Conservation (phyloP, 306 rosid genomes). For the Heteromeles arbutifolia region DNA sequence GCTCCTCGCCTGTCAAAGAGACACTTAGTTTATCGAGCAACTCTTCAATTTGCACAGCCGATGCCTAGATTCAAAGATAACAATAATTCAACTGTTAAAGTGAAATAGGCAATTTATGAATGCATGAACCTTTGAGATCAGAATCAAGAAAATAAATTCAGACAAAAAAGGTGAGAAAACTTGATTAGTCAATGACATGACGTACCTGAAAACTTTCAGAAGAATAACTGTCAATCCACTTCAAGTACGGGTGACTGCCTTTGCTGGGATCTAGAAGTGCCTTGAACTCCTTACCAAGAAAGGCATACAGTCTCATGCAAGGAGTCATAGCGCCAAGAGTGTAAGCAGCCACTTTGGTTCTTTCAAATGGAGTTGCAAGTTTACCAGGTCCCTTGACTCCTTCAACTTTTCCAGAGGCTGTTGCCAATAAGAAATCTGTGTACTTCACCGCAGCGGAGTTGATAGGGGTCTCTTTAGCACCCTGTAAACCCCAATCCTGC, state of each 20-base stretch:
- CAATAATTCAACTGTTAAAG: slow-evolving; percentile 31
- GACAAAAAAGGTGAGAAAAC: slow-evolving; percentile 24
- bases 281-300: slow-evolving; percentile 67
- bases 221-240: slow-evolving; percentile 82
- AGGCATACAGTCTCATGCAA: slow-evolving; percentile 93
- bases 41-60: slow-evolving; percentile 84
- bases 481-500: slow-evolving; percentile 83
- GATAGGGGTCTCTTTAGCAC: slow-evolving; percentile 43
- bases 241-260: slow-evolving; percentile 64
- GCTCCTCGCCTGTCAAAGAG: slow-evolving; percentile 99
- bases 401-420: slow-evolving; percentile 94
- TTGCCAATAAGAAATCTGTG: slow-evolving; percentile 84
- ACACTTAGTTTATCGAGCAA: slow-evolving; percentile 87
- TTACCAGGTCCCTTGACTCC: slow-evolving; percentile 83
- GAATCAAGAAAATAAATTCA: slow-evolving; percentile 15
- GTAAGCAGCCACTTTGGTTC: slow-evolving; percentile 94
- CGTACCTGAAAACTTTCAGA: slow-evolving; percentile 82
- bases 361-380: slow-evolving; percentile 98
- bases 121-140: slow-evolving; percentile 22
- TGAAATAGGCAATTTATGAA: slow-evolving; percentile 32
- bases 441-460: slow-evolving; percentile 77
- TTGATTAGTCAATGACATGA: slow-evolving; percentile 22
- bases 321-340: slow-evolving; percentile 95
- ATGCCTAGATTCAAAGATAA: slow-evolving; percentile 71
- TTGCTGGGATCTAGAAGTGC: slow-evolving; percentile 34